Percentiles rank a stretch among this genome's conserved stretches.
Evolutionary conservation across 257 asterid genomes (phyloP).

Genomic region (Solanum bukasovii): DNA sequence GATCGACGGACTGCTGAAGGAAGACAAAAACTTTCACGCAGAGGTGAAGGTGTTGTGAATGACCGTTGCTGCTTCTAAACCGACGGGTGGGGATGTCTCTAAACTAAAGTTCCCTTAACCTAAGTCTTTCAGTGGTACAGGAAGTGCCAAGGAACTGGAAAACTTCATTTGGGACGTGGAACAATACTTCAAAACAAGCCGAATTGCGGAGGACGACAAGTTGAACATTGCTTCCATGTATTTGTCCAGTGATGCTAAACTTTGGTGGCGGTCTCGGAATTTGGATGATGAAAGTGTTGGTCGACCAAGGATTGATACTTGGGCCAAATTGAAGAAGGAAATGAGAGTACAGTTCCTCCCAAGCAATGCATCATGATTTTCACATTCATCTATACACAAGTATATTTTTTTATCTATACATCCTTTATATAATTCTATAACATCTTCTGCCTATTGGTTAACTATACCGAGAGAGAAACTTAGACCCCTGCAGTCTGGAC

Average conservation of each 20-base stretch:
- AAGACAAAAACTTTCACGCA: background rate
- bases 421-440: too few species aligned
- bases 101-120: background rate
- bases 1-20: background rate
- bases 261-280: background rate
- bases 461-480: background rate
- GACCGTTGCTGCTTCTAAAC: background rate
- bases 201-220: background rate
- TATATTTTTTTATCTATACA: too few species aligned
- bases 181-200: background rate
- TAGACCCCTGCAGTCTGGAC: background rate
- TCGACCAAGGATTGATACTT: background rate
- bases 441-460: background rate
- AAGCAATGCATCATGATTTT: background rate
- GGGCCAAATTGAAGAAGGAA: background rate
- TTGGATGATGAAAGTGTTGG: background rate
- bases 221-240: background rate
- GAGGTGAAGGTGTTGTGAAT: background rate
- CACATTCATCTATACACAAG: background rate
- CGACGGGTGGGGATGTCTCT: background rate
- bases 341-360: background rate
- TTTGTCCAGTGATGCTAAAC: background rate
- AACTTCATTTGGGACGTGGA: background rate
- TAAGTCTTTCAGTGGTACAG: background rate
- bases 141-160: background rate